Conservation (phyloP, 192 early-diverging fungal genomes). For the Linnemannia schmuckeri region DNA sequence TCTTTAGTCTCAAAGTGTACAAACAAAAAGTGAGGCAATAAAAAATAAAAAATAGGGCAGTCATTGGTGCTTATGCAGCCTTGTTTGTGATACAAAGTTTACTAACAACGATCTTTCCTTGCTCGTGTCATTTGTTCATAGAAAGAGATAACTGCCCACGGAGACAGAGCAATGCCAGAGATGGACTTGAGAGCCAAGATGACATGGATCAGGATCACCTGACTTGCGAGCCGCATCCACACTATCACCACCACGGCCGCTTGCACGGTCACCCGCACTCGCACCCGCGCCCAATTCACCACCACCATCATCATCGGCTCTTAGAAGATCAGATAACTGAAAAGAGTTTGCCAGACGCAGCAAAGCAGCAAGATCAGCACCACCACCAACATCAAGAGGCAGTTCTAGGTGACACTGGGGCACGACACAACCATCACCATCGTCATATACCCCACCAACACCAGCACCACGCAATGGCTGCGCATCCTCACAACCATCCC, state of each 20-base stretch:
- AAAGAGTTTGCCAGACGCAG: not conserved
- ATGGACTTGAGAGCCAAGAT: not conserved
- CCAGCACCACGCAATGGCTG: not conserved
- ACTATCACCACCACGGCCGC: not conserved
- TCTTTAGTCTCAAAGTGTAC: not conserved
- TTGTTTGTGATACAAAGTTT: constrained; percentile 2
- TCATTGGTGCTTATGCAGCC: not conserved
- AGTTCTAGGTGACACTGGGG: not conserved
- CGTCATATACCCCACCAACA: constrained; percentile 20
- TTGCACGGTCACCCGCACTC: not conserved
- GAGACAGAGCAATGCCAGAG: not conserved
- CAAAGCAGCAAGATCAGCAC: not conserved
- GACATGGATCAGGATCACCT: constrained; percentile 2
- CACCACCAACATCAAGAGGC: constrained; percentile 8
- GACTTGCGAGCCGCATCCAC: not conserved
- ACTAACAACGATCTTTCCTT: not conserved
- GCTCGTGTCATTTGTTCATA: constrained; percentile 2
- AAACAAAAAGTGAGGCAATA: not conserved
- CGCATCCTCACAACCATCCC: constrained; percentile 9
- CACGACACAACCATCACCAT: constrained; percentile 6
- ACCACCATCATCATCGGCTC: not conserved
- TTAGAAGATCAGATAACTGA: not conserved
- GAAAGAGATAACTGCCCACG: constrained; percentile 3
- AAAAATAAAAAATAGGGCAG: not conserved
- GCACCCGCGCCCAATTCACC: constrained; percentile 13